These are phyloP conservation scores for Oropetium thomaeum DNA, from an alignment of 176 grass and related monocot species.

Conservation along the genomic window DNA sequence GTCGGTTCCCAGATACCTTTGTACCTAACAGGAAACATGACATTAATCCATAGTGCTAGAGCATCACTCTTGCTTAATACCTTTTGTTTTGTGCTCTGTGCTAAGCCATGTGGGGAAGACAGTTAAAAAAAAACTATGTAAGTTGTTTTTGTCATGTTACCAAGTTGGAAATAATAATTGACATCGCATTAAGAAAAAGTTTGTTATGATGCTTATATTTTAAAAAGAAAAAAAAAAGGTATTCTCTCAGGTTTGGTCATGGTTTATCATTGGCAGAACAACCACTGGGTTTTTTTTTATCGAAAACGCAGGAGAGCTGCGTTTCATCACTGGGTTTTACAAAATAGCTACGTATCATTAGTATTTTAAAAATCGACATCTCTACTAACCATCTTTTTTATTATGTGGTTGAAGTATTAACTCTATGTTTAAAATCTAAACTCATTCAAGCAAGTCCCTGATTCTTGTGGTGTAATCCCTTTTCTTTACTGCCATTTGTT, in stretches of 20 bases:
- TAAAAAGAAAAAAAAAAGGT: no score
- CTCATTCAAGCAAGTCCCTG: background rate
- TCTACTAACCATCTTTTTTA: background rate
- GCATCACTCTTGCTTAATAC: background rate
- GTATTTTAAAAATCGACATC: background rate
- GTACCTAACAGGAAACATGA: slow-evolving; percentile 10
- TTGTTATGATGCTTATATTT: background rate
- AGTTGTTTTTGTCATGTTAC: background rate
- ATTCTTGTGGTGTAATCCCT: background rate
- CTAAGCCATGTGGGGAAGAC: background rate
- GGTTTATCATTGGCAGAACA: no score
- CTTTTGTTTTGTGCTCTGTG: background rate
- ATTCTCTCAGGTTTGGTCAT: no score
- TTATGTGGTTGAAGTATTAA: background rate
- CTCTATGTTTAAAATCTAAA: background rate
- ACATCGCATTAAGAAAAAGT: background rate
- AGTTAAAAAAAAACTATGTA: background rate
- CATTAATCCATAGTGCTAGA: background rate
- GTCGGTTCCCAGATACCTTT: background rate
- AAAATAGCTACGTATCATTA: no score
- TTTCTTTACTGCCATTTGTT: background rate
- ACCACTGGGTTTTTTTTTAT: no score
- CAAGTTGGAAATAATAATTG: background rate
- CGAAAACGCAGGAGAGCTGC: no score
- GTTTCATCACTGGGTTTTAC: no score